Percentiles rank a stretch among this genome's conserved stretches.
Evolutionary conservation across 495 filamentous ascomycete species (phyloP).

Genomic region (Aspergillus carlsbadensis): DNA sequence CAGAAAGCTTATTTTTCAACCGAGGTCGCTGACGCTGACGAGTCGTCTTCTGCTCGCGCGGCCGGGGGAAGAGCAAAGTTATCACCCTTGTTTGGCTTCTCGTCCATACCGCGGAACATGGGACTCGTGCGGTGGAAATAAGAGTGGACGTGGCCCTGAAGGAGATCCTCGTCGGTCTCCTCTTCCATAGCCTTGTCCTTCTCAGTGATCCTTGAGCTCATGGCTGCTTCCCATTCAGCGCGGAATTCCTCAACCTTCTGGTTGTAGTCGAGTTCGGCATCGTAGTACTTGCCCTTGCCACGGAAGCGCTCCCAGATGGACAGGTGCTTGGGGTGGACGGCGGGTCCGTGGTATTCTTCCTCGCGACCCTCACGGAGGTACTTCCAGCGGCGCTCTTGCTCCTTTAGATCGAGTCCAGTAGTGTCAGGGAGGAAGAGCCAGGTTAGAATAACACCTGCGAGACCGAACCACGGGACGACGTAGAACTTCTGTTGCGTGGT

Average conservation of each 20-base stretch:
- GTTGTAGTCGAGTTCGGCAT: constrained; percentile 74
- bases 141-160: constrained; percentile 45
- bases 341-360: constrained; percentile 82
- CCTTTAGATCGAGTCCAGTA: constrained; percentile 88
- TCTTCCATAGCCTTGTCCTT: constrained; percentile 33
- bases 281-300: constrained; percentile 71
- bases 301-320: constrained; percentile 74
- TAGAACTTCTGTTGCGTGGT: constrained; percentile 72
- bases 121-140: constrained; percentile 53
- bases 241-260: constrained; percentile 80
- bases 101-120: constrained; percentile 49
- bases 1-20: constrained; percentile 19
- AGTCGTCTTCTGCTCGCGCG: constrained; percentile 28
- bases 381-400: constrained; percentile 85
- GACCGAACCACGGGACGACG: constrained; percentile 89
- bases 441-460: constrained; percentile 75
- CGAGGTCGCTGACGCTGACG: constrained; percentile 15
- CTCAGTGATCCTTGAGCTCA: constrained; percentile 49
- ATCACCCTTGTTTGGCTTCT: constrained; percentile 34
- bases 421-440: constrained; percentile 84
- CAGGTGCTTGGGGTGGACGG: constrained; percentile 81
- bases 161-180: constrained; percentile 42
- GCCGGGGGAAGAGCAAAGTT: constrained; percentile 42
- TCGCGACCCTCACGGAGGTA: constrained; percentile 74
- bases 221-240: constrained; percentile 58